Evolutionary conservation across 352 stramenopile species (phyloP).

Genomic region (Phytophthora multivora): DNA sequence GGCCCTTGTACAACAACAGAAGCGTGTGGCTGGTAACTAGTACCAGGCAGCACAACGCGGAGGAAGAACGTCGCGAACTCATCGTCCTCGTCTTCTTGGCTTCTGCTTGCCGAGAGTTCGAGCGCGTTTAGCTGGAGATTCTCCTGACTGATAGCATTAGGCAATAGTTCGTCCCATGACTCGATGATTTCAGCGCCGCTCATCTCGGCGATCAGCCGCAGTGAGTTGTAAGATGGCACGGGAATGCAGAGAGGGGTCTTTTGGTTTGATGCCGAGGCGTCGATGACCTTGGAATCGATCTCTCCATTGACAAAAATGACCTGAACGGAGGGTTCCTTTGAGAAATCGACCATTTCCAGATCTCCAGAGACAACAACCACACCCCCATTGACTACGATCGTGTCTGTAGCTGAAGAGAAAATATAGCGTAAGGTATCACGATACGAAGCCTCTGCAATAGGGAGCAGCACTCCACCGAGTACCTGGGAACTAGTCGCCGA

Average conservation of each 20-base stretch:
- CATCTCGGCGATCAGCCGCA: conserved; percentile 28
- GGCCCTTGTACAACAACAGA: conserved; percentile 31
- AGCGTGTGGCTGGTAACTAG: conserved; percentile 3
- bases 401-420: background rate
- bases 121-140: conserved; percentile 14
- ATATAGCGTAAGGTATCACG: background rate
- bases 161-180: conserved; percentile 28
- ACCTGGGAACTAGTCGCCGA: conserved; percentile 14
- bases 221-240: conserved; percentile 15
- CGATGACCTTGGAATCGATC: conserved; percentile 6
- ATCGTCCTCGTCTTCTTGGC: conserved; percentile 12
- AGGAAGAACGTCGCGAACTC: conserved; percentile 17
- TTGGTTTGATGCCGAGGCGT: conserved; percentile 13
- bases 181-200: conserved; percentile 35
- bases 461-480: conserved; percentile 21
- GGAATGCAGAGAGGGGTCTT: conserved; percentile 22
- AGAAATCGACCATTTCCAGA: conserved; percentile 4
- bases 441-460: conserved; percentile 2
- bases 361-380: conserved; percentile 19
- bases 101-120: conserved; percentile 14
- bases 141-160: conserved; percentile 22
- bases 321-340: conserved; percentile 1
- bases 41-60: conserved; percentile 4
- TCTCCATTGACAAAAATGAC: conserved; percentile 30
- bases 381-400: conserved; percentile 11